Percentiles rank a stretch among this genome's conserved stretches.
phyloP scores from a whole-genome alignment of 495 filamentous ascomycete species.

The Xylaria bambusicola region DNA sequence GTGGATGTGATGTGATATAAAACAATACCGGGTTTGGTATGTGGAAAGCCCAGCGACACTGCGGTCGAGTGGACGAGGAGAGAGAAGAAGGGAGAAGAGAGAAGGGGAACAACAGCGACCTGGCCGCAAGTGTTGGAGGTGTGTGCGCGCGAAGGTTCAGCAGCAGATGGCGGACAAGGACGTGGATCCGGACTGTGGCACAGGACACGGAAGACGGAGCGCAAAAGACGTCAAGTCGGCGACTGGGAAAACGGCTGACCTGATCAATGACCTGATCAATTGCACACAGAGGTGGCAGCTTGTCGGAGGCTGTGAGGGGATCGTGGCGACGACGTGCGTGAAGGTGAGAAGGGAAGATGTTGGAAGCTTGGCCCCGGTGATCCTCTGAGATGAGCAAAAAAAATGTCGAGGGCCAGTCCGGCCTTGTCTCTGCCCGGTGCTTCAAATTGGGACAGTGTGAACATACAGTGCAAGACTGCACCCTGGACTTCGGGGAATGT shows the following conservation, averaged over 20 bases:
- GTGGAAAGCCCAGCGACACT: constrained; percentile 23
- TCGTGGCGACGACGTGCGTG: background rate
- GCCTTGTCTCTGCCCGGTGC: background rate
- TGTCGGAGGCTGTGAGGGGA: constrained; percentile 13
- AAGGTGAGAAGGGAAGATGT: background rate
- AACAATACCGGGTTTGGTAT: background rate
- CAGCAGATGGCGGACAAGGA: background rate
- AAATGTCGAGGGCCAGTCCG: constrained; percentile 17
- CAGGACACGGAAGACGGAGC: background rate
- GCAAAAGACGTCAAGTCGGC: constrained; percentile 16
- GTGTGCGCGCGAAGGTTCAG: background rate
- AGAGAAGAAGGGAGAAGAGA: constrained; percentile 19
- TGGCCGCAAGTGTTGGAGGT: constrained; percentile 8
- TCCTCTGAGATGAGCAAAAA: constrained; percentile 19
- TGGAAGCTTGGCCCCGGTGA: background rate
- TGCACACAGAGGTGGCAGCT: constrained; percentile 16
- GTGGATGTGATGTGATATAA: constrained; percentile 28
- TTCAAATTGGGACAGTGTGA: too few relatives aligned
- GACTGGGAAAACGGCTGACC: constrained; percentile 13
- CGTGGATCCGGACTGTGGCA: constrained; percentile 15
- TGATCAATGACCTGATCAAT: constrained; percentile 12
- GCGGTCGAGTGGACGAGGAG: constrained; percentile 1
- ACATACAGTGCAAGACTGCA: too few relatives aligned
- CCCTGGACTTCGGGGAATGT: too few relatives aligned
- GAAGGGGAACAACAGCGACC: constrained; percentile 19